These are phyloP conservation scores for Porphyrellus cyaneotinctus DNA, from an alignment of 768 basidiomycete species.

Conservation along the genomic window DNA sequence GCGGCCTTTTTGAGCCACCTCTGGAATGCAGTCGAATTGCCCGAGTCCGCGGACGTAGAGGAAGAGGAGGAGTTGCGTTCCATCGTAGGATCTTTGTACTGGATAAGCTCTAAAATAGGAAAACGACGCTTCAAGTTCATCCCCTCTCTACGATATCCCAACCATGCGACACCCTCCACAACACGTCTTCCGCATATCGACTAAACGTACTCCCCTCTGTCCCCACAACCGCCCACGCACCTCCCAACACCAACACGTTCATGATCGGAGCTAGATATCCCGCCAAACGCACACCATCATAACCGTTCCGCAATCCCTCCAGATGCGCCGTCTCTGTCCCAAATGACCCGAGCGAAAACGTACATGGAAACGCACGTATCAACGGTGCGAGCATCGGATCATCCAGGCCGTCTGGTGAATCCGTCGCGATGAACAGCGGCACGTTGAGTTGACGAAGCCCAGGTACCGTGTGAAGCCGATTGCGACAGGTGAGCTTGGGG, in stretches of 20 bases:
- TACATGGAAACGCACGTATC: conserved; percentile 57
- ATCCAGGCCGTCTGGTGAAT: conserved; percentile 38
- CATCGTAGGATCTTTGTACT: conserved; percentile 22
- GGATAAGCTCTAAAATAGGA: conserved; percentile 5
- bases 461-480: conserved; percentile 32
- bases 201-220: conserved; percentile 78
- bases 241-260: conserved; percentile 66
- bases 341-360: conserved; percentile 56
- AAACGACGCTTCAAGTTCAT: conserved; percentile 11
- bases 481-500: conserved; percentile 35
- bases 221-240: conserved; percentile 55
- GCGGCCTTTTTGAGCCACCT: conserved; percentile 50
- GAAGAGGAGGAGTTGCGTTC: conserved; percentile 21
- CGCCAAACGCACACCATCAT: conserved; percentile 48
- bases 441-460: conserved; percentile 43
- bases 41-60: conserved; percentile 20
- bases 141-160: conserved; percentile 49
- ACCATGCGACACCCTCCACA: conserved; percentile 60
- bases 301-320: conserved; percentile 36
- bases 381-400: conserved; percentile 46
- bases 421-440: conserved; percentile 66
- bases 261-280: conserved; percentile 56
- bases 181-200: conserved; percentile 58
- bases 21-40: conserved; percentile 36
- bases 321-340: conserved; percentile 27